phyloP scores from a whole-genome alignment of 176 grass and related monocot species.

The Olyra latifolia region DNA sequence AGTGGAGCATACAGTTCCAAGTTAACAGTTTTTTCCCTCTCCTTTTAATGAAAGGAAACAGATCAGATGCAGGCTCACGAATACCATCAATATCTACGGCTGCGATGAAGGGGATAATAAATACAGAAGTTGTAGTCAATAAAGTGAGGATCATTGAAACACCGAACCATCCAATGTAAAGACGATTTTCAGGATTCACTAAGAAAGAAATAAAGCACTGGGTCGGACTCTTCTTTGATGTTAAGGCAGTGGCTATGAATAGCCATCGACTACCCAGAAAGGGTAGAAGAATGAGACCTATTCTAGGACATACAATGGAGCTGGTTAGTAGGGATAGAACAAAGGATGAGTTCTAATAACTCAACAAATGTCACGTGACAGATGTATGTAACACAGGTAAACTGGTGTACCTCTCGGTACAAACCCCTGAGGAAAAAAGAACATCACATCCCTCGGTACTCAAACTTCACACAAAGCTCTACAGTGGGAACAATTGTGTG shows the following conservation, averaged over 20 bases:
- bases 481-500: constrained; percentile 20
- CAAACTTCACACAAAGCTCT: constrained; percentile 32
- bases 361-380: constrained; percentile 30
- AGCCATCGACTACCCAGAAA: too few relatives aligned
- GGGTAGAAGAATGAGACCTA: too few relatives aligned
- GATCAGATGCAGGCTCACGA: constrained; percentile 7
- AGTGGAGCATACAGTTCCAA: background rate
- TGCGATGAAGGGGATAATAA: too few relatives aligned
- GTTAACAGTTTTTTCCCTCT: background rate
- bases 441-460: constrained; percentile 42
- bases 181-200: too few relatives aligned
- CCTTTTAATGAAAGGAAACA: background rate
- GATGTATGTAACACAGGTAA: constrained; percentile 38
- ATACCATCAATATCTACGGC: too few relatives aligned
- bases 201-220: too few relatives aligned
- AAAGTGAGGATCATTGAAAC: too few relatives aligned
- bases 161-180: too few relatives aligned
- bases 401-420: constrained; percentile 32
- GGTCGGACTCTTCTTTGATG: too few relatives aligned
- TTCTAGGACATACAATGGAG: too few relatives aligned
- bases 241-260: too few relatives aligned
- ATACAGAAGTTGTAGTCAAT: too few relatives aligned
- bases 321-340: constrained; percentile 1
- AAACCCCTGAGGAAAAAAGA: constrained; percentile 18
- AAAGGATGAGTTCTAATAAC: constrained; percentile 33